Conservation (phyloP, 345 rosid species). For the Gossypioides kirkii region DNA sequence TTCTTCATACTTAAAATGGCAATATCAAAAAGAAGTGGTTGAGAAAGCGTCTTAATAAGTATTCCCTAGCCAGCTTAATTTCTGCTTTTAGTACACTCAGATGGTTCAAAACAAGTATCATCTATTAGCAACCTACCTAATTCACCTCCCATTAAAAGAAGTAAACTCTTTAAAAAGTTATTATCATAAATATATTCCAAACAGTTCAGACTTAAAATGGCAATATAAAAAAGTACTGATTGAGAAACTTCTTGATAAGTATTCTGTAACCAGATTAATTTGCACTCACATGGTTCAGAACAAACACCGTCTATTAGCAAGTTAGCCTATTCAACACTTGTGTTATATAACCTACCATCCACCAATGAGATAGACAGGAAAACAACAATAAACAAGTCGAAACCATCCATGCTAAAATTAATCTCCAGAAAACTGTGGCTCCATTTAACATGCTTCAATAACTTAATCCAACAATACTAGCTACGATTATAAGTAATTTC, state of each 20-base stretch:
- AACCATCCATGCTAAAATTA: neutral
- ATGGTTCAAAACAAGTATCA: neutral
- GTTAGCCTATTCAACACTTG: neutral
- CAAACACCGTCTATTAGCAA: neutral
- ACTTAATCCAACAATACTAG: neutral
- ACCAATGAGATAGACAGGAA: neutral
- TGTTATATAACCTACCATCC: neutral
- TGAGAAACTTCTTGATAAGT: neutral
- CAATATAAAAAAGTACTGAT: neutral
- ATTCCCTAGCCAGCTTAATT: neutral
- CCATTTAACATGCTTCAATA: neutral
- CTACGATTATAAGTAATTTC: neutral
- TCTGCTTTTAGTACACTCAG: neutral
- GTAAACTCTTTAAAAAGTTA: conserved; percentile 10
- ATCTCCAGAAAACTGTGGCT: neutral
- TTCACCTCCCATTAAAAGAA: conserved; percentile 15
- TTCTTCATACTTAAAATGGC: neutral
- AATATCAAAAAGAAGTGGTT: neutral
- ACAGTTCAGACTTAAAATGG: neutral
- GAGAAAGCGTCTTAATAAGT: neutral
- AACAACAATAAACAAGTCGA: neutral
- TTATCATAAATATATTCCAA: neutral
- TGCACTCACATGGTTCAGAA: neutral
- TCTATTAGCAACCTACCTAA: neutral
- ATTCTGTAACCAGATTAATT: neutral